Percentiles rank a stretch among this genome's conserved stretches.
These are phyloP conservation scores for Paecilomyces sp. DNA, from an alignment of 2,329 filamentous ascomycete genomes.

Conservation along the genomic window DNA sequence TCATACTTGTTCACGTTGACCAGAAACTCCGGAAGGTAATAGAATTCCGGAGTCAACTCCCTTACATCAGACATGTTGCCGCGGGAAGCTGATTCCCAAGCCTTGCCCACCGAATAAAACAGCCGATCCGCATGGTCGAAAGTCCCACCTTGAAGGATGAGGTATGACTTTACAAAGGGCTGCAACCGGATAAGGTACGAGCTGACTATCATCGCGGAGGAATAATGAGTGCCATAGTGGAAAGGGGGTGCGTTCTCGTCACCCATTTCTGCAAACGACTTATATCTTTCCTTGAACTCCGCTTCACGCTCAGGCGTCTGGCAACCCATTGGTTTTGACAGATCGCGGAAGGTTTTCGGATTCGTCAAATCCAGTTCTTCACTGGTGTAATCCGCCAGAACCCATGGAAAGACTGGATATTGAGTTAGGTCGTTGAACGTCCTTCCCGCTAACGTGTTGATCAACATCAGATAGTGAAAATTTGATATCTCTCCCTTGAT, in stretches of 20 bases:
- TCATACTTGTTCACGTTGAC: conserved; percentile 93
- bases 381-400: conserved; percentile 91
- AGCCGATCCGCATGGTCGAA: conserved; percentile 95
- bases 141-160: conserved; percentile 86
- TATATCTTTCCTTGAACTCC: conserved; percentile 77
- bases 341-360: conserved; percentile 77
- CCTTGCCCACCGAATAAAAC: conserved; percentile 86
- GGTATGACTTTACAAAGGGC: conserved; percentile 92
- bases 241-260: conserved; percentile 71
- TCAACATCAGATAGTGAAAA: conserved; percentile 96
- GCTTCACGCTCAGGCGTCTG: conserved; percentile 69
- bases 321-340: conserved; percentile 94
- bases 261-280: conserved; percentile 82
- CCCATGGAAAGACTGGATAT: conserved; percentile 97
- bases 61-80: conserved; percentile 91
- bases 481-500: conserved; percentile 93
- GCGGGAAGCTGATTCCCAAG: conserved; percentile 83
- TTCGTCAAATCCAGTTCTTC: conserved; percentile 83
- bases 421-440: conserved; percentile 98
- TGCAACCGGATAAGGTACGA: conserved; percentile 93
- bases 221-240: conserved; percentile 98
- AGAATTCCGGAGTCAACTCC: conserved; percentile 94
- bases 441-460: conserved; percentile 93
- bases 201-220: conserved; percentile 96
- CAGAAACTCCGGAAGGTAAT: conserved; percentile 90